Conservation (phyloP, 2,329 filamentous ascomycete genomes). For the Rugonectria rugulosa region DNA sequence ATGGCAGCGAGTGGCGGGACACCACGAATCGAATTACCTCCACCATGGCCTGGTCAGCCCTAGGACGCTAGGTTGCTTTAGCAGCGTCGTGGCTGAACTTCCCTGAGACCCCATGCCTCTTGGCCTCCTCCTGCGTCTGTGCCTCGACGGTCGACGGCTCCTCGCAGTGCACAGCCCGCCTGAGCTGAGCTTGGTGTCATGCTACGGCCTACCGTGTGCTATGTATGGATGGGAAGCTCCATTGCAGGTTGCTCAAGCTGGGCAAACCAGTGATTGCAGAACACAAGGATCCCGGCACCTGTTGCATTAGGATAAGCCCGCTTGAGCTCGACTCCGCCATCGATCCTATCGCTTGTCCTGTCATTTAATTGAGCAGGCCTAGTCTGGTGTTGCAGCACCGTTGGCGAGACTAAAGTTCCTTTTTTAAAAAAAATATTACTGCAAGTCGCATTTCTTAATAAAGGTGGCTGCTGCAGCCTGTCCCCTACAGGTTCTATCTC, state of each 20-base stretch:
- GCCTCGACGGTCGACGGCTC: too few relatives aligned
- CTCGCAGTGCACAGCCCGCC: slow-evolving; percentile 30
- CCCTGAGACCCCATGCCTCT: too few relatives aligned
- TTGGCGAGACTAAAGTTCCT: slow-evolving; percentile 19
- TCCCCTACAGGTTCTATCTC: neutral
- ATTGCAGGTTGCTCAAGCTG: neutral
- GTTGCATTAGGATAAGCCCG: slow-evolving; percentile 23
- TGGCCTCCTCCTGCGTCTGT: neutral
- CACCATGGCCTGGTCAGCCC: slow-evolving; percentile 35
- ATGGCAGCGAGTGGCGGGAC: slow-evolving; percentile 6
- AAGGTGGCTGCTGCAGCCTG: slow-evolving; percentile 9
- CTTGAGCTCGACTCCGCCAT: slow-evolving; percentile 26
- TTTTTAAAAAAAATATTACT: too few relatives aligned
- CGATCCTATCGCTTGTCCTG: slow-evolving; percentile 29
- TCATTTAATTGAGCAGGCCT: slow-evolving; percentile 34
- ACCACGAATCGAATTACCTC: slow-evolving; percentile 1
- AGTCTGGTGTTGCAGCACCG: slow-evolving; percentile 10
- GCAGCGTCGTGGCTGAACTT: slow-evolving; percentile 18
- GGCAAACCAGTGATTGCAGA: neutral
- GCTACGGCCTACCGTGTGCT: neutral
- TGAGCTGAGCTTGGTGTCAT: slow-evolving; percentile 10
- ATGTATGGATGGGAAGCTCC: slow-evolving; percentile 11
- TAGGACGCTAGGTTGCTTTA: slow-evolving; percentile 31
- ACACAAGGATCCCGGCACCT: neutral
- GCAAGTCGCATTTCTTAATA: too few relatives aligned